Evolutionary conservation across 805 yeast genomes (phyloP), one percentile per base, ranked within the genome.

Genomic region (Candida nemodendra): DNA sequence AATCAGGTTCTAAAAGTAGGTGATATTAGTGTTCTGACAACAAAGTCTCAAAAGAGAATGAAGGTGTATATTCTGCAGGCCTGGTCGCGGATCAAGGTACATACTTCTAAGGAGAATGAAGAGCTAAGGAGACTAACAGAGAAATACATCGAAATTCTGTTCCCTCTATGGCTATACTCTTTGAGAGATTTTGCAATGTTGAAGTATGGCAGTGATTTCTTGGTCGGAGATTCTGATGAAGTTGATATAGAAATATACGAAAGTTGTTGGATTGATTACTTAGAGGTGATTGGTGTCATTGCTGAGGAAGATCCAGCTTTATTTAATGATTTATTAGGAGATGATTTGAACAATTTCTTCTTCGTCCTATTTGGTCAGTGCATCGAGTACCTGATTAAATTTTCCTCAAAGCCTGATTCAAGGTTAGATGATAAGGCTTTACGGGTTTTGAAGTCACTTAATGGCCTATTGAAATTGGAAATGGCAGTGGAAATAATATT

Each of bases 331-430:
- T 67, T 77, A 24, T 57, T 86, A 30, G 72, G 69, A 4, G 78
- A 72, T 9, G 89, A 81, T 44, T 65, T 76, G 1, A 68, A 73
- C 4, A 78, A 77, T 44, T 84, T 89, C 48, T 81, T 84, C 60
- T 84, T 87, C 54, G 81, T 89, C 21, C 59, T 90, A 27, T 85
- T 84, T 62, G 85, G 96, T 9, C 84, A 86, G 48, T 87, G 96
- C 56, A 71, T 89, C 32, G 95, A 86, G 50, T 76, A 83, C 0
- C 67, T 89, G 44, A 72, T 83, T 32, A 74, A 72, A 34, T 27
- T 44, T n/a, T 59, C 62, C 14, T 53, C 57, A 4, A 50, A 46
- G 18, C 24, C 41, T 2, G 34, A 33, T 26, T 24, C 39, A 8
- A 34, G 44, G n/a, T 38, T 36, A 25, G 51, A 49, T 29, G 39